Conservation (phyloP, 495 filamentous ascomycete genomes). For the Xylaria curta region DNA sequence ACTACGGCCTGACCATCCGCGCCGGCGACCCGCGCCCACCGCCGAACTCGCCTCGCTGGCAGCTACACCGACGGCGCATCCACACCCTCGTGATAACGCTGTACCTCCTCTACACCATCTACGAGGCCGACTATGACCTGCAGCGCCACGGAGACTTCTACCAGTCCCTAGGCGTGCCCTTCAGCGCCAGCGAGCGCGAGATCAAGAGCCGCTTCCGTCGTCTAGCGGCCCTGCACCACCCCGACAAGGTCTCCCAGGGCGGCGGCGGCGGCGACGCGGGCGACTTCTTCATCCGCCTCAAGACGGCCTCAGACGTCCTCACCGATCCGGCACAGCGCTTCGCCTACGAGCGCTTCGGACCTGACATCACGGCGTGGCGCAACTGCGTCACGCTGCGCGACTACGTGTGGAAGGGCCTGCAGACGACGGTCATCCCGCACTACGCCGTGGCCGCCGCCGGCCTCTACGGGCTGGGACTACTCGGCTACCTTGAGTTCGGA, state of each 20-base stretch:
- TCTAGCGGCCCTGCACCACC: conserved; percentile 84
- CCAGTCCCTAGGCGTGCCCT: conserved; percentile 69
- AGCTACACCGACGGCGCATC: conserved; percentile 77
- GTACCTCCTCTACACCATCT: conserved; percentile 93
- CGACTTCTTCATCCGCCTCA: conserved; percentile 79
- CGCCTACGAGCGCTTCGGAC: conserved; percentile 92
- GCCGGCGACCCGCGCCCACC: conserved; percentile 84
- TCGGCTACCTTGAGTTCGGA: conserved; percentile 85
- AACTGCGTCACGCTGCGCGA: conserved; percentile 75
- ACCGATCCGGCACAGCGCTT: conserved; percentile 79
- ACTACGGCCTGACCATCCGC: conserved; percentile 89
- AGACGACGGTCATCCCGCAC: conserved; percentile 62
- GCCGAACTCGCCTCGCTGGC: conserved; percentile 71
- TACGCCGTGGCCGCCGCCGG: conserved; percentile 68
- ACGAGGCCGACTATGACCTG: conserved; percentile 86
- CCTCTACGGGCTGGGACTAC: conserved; percentile 71
- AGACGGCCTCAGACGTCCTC: conserved; percentile 83
- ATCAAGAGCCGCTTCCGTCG: conserved; percentile 87
- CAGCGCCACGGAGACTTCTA: conserved; percentile 78
- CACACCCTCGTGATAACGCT: conserved; percentile 78
- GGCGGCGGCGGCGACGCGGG: conserved; percentile 49
- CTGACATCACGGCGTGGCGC: conserved; percentile 71
- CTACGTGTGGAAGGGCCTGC: conserved; percentile 70
- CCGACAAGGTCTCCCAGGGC: conserved; percentile 71
- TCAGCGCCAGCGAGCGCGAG: conserved; percentile 70